Evolutionary conservation across 352 stramenopile species (phyloP).

Genomic region (Stephanocyclus meneghinianus): DNA sequence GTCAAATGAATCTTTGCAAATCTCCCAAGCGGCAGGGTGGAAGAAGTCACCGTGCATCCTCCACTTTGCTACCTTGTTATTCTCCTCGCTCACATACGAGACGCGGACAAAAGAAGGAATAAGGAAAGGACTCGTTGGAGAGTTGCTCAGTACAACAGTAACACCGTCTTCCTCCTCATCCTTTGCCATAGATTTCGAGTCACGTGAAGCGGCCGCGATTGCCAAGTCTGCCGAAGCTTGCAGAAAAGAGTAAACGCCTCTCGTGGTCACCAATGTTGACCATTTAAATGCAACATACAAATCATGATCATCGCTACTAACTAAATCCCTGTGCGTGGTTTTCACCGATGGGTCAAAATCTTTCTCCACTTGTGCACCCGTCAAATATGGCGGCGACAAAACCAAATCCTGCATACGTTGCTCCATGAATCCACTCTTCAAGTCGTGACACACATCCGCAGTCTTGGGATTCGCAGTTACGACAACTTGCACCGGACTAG

Average conservation of each 20-base stretch:
- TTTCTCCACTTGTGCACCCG: slow-evolving; percentile 45
- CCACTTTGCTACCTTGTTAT: slow-evolving; percentile 72
- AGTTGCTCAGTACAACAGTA: slow-evolving; percentile 49
- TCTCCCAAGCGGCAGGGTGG: slow-evolving; percentile 78
- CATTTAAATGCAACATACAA: slow-evolving; percentile 78
- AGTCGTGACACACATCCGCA: slow-evolving; percentile 75
- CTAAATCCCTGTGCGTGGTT: slow-evolving; percentile 73
- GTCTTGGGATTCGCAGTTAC: slow-evolving; percentile 69
- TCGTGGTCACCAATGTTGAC: slow-evolving; percentile 70
- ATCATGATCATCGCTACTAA: slow-evolving; percentile 79
- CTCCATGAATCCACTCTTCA: slow-evolving; percentile 82
- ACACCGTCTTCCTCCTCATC: slow-evolving; percentile 51
- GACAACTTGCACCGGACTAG: slow-evolving; percentile 77
- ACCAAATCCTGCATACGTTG: slow-evolving; percentile 75
- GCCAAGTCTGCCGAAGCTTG: slow-evolving; percentile 78
- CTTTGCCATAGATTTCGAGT: slow-evolving; percentile 30
- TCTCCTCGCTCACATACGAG: slow-evolving; percentile 80
- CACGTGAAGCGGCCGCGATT: slow-evolving; percentile 57
- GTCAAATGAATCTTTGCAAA: slow-evolving; percentile 81
- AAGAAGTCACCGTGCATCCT: slow-evolving; percentile 74
- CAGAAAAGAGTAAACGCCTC: slow-evolving; percentile 67
- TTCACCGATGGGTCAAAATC: slow-evolving; percentile 54
- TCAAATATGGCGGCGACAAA: slow-evolving; percentile 68
- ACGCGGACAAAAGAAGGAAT: slow-evolving; percentile 80
- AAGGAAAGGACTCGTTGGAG: slow-evolving; percentile 69